Conservation (phyloP, 495 filamentous ascomycete species). For the Tuber indicum region DNA sequence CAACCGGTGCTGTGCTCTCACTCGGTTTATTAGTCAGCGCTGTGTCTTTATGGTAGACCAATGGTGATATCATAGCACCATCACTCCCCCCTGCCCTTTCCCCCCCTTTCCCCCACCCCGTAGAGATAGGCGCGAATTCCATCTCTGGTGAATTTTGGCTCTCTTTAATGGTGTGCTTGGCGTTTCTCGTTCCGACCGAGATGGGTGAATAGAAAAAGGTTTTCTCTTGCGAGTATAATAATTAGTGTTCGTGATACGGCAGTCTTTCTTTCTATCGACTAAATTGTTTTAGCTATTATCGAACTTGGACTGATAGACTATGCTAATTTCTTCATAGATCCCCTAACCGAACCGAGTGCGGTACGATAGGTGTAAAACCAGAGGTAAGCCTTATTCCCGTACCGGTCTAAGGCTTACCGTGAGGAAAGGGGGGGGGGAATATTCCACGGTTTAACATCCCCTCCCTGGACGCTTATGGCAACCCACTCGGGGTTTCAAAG, state of each 20-base stretch:
- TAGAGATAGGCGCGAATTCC: background rate
- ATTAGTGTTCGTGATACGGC: background rate
- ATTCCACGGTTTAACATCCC: background rate
- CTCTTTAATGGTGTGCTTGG: background rate
- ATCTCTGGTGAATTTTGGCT: background rate
- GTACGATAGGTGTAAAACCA: background rate
- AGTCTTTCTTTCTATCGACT: background rate
- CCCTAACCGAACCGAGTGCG: too few relatives aligned
- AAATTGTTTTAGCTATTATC: background rate
- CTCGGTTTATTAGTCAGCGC: constrained; percentile 6
- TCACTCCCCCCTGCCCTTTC: background rate
- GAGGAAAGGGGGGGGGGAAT: background rate
- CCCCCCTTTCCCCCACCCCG: background rate
- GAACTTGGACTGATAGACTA: background rate
- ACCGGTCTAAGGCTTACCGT: background rate
- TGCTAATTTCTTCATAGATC: too few relatives aligned
- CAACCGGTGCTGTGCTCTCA: background rate
- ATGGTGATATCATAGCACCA: background rate
- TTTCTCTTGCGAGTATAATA: background rate
- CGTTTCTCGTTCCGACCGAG: background rate
- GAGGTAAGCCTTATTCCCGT: background rate
- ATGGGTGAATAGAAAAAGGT: background rate
- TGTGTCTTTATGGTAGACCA: background rate
- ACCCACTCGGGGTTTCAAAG: background rate
- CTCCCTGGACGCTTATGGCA: background rate